A percentile compares a stretch with the other conserved stretches of the same genome.
Conservation (phyloP, 2,329 filamentous ascomycete species). For the Cephalotrichum gorgonifer region DNA sequence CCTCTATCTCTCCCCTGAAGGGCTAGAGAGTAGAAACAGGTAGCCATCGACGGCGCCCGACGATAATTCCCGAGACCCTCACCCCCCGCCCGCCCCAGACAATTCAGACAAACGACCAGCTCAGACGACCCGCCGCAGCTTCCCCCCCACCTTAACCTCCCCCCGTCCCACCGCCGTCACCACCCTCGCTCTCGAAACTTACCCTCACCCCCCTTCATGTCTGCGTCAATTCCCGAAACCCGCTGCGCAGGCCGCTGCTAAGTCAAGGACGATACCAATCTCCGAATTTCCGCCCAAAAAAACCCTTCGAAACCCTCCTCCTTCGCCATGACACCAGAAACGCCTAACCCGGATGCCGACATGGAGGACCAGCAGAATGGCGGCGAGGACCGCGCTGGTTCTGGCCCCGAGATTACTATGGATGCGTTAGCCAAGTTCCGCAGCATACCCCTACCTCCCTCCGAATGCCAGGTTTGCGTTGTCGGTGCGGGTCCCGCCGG, state of each 20-base stretch:
- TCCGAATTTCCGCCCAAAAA: not conserved
- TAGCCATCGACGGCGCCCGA: too few relatives aligned
- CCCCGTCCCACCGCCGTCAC: not conserved
- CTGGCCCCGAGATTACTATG: constrained; percentile 23
- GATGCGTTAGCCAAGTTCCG: constrained; percentile 37
- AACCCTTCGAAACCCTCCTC: not conserved
- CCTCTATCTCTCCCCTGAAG: not conserved
- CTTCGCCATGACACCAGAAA: constrained; percentile 23
- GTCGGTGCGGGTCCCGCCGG: constrained; percentile 47
- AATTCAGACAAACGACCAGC: too few relatives aligned
- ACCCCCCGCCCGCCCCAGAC: not conserved
- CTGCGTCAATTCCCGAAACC: not conserved
- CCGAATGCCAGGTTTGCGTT: constrained; percentile 37
- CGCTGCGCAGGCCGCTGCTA: constrained; percentile 5
- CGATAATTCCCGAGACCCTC: not conserved
- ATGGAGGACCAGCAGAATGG: constrained; percentile 18
- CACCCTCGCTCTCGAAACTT: not conserved
- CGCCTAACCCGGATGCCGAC: constrained; percentile 21
- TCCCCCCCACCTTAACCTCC: not conserved
- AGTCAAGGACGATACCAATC: not conserved
- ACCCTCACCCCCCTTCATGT: not conserved
- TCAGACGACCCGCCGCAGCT: too few relatives aligned
- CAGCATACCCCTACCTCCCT: constrained; percentile 35
- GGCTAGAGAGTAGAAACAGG: not conserved
- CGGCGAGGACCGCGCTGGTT: constrained; percentile 15